Conservation (phyloP, 1,284 basidiomycete species). For the Cutaneotrichosporon daszewskae region DNA sequence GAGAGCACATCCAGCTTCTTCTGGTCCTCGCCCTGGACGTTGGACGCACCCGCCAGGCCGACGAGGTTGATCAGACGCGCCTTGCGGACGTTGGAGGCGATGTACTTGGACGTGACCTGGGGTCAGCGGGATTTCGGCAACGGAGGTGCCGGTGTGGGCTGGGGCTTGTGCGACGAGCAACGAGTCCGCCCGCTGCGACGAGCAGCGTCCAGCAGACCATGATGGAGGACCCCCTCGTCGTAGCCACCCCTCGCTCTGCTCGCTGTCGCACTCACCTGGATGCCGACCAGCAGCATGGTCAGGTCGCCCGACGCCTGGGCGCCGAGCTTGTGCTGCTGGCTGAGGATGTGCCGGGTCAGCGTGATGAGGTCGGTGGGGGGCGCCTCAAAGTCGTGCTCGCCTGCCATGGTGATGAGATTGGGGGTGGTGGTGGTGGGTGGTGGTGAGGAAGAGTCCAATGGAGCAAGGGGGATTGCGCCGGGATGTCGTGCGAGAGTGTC, state of each 20-base stretch:
- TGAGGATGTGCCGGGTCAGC: slow-evolving; percentile 81
- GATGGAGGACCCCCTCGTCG: neutral
- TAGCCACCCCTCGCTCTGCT: neutral
- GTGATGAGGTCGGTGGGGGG: slow-evolving; percentile 85
- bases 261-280: slow-evolving; percentile 61
- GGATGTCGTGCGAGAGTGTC: neutral
- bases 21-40: slow-evolving; percentile 98
- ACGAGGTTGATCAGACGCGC: slow-evolving; percentile 98
- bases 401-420: neutral
- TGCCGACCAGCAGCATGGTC: slow-evolving; percentile 87
- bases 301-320: slow-evolving; percentile 82
- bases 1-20: slow-evolving; percentile 98
- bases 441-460: no score
- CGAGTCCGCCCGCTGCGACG: no score
- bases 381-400: slow-evolving; percentile 48
- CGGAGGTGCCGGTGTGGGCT: no score
- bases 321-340: slow-evolving; percentile 73
- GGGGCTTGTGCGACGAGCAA: no score
- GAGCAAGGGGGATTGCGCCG: no score
- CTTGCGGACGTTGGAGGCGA: slow-evolving; percentile 95
- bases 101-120: slow-evolving; percentile 67
- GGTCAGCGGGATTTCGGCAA: neutral
- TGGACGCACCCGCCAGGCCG: slow-evolving; percentile 90
- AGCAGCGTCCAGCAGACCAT: no score
- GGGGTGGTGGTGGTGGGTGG: neutral